Evolutionary conservation across 352 stramenopile species (phyloP).

Genomic region (Globisporangium cystogenes): DNA sequence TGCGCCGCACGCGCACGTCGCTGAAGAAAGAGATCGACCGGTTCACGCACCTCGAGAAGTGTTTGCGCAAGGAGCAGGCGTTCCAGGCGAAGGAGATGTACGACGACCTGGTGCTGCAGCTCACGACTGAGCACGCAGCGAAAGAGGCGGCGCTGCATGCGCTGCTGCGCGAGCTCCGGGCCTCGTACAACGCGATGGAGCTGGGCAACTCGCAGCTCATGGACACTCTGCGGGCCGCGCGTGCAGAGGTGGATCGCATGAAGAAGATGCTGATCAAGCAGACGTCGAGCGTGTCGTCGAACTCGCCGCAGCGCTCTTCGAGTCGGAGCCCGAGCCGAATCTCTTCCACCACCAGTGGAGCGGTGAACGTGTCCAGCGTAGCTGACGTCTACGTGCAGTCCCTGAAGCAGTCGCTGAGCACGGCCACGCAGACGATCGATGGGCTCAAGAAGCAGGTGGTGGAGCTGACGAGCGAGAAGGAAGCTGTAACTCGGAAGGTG

Average conservation of each 20-base stretch:
- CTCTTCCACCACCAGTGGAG: background rate
- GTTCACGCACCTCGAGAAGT: constrained; percentile 53
- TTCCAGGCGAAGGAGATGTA: constrained; percentile 43
- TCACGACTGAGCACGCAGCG: constrained; percentile 30
- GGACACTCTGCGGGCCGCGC: constrained; percentile 32
- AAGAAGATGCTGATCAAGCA: constrained; percentile 44
- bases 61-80: constrained; percentile 51
- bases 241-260: constrained; percentile 38
- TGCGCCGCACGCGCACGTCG: constrained; percentile 38
- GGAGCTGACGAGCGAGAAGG: constrained; percentile 28
- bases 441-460: constrained; percentile 31
- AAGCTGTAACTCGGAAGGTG: constrained; percentile 19
- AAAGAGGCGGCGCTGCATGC: constrained; percentile 43
- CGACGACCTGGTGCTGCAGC: constrained; percentile 33
- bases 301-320: constrained; percentile 10
- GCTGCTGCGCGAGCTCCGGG: constrained; percentile 39
- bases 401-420: constrained; percentile 39
- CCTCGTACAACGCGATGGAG: constrained; percentile 43
- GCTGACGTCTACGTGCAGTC: constrained; percentile 26
- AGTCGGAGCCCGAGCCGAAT: constrained; percentile 4
- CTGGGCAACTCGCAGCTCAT: constrained; percentile 47
- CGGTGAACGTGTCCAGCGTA: constrained; percentile 8
- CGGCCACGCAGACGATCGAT: constrained; percentile 27
- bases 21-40: constrained; percentile 63
- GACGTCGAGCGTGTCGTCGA: background rate